Base-by-base conservation (phyloP, 2,329 filamentous ascomycete genomes). In the Sporothrix luriei region DNA sequence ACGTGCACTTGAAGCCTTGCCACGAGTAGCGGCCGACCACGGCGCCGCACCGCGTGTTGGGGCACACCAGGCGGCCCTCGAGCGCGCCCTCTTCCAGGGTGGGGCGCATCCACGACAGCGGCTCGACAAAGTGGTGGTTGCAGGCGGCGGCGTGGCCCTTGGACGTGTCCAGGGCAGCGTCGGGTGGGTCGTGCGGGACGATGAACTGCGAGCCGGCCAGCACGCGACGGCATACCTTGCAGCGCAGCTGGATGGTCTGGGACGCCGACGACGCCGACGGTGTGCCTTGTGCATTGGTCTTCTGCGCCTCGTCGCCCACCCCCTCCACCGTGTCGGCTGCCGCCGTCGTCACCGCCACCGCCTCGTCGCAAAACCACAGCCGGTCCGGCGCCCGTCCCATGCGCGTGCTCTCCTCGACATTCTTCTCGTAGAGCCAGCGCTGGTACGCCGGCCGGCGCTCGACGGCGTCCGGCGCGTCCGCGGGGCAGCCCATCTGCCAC, bases 1-100 rank as follows among this genome's bases (percentile, higher is more conserved):
- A 99, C 77, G 89, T 95, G 81, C 95, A 99, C 78, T 89, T 89
- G 84, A 97, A 90, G 16, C 95, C 95, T 78, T 96, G 93, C 95
- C 95, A 99, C 67, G 94, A 91, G 77, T 97, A 99, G 75, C 95
- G 91, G 51, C 95, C 95, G 62, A 98, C 88, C 67, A 92, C 93
- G 52, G 91, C 88, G 61, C 87, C 88, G 79, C 95, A 99, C 76
- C 90, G 91, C 10, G 78, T 71, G 74, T 90, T 91, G 11, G 95
- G 94, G 76, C 95, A 99, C 70, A 89, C 87, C 43, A 99, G 83
- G 11, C 94, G 88, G 29, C 95, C 95, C 71, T 94, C 92, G 29
- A 98, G 84, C 72, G 90, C 87, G 38, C 92, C 93, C 75, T 91
- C 86, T 75, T 94, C 91, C 3, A 99, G 87, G 75, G 90, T 89